A percentile compares a stretch with the other conserved stretches of the same genome.
Evolutionary conservation across 2,329 filamentous ascomycete species (phyloP).

Genomic region (Trichoderma brevicompactum): DNA sequence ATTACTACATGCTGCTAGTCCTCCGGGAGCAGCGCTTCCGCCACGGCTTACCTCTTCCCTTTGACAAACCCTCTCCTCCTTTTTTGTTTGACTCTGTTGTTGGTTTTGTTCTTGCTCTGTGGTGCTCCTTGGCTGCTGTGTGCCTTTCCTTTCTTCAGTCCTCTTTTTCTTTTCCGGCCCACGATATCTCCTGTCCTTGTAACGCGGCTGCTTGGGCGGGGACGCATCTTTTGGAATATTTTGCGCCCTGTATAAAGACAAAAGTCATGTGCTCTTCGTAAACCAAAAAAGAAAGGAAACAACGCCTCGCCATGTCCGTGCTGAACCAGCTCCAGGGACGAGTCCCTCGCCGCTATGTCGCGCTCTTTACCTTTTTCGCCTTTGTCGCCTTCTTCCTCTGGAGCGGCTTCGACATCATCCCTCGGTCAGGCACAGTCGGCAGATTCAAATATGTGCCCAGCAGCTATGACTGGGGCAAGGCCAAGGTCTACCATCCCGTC

Average conservation of each 20-base stretch:
- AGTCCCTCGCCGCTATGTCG: constrained; percentile 41
- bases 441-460: constrained; percentile 42
- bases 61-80: no score
- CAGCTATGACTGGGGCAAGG: constrained; percentile 47
- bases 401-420: constrained; percentile 33
- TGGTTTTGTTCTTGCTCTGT: no score
- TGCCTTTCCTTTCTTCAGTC: no score
- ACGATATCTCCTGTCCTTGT: no score
- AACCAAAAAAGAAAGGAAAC: no score
- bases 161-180: no score
- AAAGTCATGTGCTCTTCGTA: constrained; percentile 21
- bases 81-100: no score
- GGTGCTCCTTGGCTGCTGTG: no score
- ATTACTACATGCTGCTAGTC: no score
- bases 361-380: constrained; percentile 38
- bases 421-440: constrained; percentile 33
- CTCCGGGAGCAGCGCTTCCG: no score
- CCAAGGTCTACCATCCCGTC: constrained; percentile 41
- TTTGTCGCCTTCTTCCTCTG: constrained; percentile 38
- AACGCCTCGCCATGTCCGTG: constrained; percentile 34
- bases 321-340: constrained; percentile 41
- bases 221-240: neutral
- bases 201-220: neutral
- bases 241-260: neutral
- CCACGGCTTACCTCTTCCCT: no score